Base-by-base conservation (phyloP, 768 basidiomycete species). In the Mycena albidolilacea region DNA sequence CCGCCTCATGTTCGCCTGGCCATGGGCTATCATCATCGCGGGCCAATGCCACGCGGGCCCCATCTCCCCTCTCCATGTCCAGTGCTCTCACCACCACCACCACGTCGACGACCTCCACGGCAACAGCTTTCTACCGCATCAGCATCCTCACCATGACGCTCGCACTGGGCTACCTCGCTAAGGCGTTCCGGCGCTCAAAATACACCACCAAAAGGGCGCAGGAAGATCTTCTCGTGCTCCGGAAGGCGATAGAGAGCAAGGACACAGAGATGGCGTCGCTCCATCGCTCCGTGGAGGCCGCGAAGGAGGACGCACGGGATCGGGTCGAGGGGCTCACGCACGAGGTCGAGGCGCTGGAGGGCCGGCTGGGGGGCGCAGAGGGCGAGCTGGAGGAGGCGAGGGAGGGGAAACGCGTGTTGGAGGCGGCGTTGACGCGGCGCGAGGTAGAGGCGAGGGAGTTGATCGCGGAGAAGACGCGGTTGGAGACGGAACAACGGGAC, bases 161-260 rank as follows among this genome's bases (percentile, higher is more conserved):
- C 58, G 72, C 67, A n/a, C 50, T 73, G 39, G 58, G 64, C 19
- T 73, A 73, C 41, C 12, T 73, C 58, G 35, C 67, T 7, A 69
- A 66, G 17, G 59, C 64, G 23, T 69, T 73, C 64, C 23, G n/a
- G 15, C 67, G 68, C 57, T 62, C 72, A 39, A 69, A 65, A 37
- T 7, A 64, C 61, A n/a, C 48, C 19, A 3, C 70, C n/a, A 69
- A 66, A 69, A 43, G 30, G 39, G 58, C 67, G 35, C 64, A 73
- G 43, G 67, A 60, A 7, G 72, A 73, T 52, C 67, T 73, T 69
- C 68, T 73, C 52, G 58, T 61, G 64, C 72, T 73, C 64, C 72
- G 72, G 58, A 73, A 73, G 68, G 72, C 67, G 66, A 69, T 73
- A 41, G 72, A 73, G 46, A 21, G 50, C 57, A 73, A 37, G 37